Base-by-base conservation (phyloP, 768 basidiomycete species). In the Pleurotus ostreatus region DNA sequence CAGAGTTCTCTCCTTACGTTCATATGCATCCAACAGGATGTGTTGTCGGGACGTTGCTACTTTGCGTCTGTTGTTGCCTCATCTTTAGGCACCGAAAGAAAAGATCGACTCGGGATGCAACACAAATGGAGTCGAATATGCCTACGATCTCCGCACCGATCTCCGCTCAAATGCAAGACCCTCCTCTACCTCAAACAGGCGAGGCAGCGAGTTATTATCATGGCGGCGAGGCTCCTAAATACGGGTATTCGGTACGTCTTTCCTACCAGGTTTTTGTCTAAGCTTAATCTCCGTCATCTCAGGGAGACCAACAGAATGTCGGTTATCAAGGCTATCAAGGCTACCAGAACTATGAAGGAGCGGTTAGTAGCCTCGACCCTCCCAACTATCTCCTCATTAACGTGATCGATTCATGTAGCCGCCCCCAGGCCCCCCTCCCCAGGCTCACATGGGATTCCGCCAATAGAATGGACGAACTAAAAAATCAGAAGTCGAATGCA, bases 11-110 rank as follows among this genome's bases (percentile, higher is more conserved):
- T 18, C 39, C 15, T 52, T 22, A n/a, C 13, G 23, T 16, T 52
- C 13, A 26, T 11, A 8, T n/a, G 13, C 15, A 0, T 8, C 3
- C 20, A 2, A 4, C 41, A 52, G 51, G 51, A 16, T 52, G 51
- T 16, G 38, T 52, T 5, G 39, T 52, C 13, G 51, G 51, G 6
- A 18, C 51, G 4, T 18, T 52, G 15, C 51, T 52, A 9, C 51
- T 52, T 11, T 52, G 51, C 39, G 51, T 52, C 8, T 52, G 51
- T 22, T 52, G 51, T 20, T 52, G 51, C 51, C 40, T 52, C 13
- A 20, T 52, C 38, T 40, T 52, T 18, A 34, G 51, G 38, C 51
- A 39, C 15, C 49, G 34, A 9, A 22, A 30, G 18, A 39, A 41
- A 5, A 40, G 18, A 11, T 25, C 22, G 13, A 11, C 34, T 7